Evolutionary conservation across 2,329 filamentous ascomycete species (phyloP), one percentile per base, ranked within the genome.

Genomic region (Aspergillus jensenii): DNA sequence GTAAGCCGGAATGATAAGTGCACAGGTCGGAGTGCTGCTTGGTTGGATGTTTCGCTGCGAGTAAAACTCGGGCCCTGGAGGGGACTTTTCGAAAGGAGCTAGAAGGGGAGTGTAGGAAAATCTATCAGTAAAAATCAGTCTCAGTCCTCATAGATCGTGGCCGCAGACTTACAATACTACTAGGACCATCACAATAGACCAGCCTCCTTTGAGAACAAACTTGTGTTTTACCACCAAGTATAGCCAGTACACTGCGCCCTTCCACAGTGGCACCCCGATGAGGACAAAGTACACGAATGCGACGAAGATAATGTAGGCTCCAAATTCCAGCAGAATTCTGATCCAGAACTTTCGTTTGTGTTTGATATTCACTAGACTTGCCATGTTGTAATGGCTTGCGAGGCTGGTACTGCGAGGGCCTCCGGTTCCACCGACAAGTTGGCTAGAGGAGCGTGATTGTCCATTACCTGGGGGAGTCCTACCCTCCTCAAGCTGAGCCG

Each of bases 201-300:
- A 78, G 1, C 76, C 76, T 21, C 76, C 76, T 17, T 68, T 61
- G 37, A 80, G 58, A 17, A 75, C 71, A 37, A 78, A 76, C 45
- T 77, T 77, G 33, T 72, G 71, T 35, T 64, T 60, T n/a, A 79
- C 70, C 11, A 76, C 61, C 67, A 69, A 76, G 57, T 77, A 80
- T 39, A 79, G 45, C 73, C 74, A 79, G 61, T 70, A 79, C 1
- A 78, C 74, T 6, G 74, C 70, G 4, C 79, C 79, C 4, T 74
- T 74, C 79, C 79, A 81, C 2, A 81, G 58, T 1, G 79, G 79
- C 53, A 75, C 56, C 4, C 79, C 79, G 9, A 81, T 64, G 1
- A 81, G 67, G n/a, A 80, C 75, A 21, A 81, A 78, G 57, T 81
- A 81, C 31, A 79, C 66, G 55, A 80, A 76, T 12, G 66, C 67